Evolutionary conservation across 108 stramenopile species (phyloP).

Genomic region (Nannochloropsis gaditana): DNA sequence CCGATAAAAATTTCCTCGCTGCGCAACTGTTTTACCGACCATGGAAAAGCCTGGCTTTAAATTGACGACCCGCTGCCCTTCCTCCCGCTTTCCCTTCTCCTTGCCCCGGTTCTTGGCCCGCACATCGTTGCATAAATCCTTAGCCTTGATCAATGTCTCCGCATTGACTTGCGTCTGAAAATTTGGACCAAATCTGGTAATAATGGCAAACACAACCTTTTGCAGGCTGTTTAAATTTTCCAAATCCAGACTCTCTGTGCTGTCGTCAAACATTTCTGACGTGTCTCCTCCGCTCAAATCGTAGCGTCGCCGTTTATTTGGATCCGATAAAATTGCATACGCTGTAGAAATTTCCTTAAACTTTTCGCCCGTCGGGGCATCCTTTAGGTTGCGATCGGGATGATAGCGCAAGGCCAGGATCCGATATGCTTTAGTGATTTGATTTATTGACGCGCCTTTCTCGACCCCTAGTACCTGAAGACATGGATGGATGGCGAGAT

Average conservation of each 20-base stretch:
- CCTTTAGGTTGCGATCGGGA: neutral
- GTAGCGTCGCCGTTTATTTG: neutral
- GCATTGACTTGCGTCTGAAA: neutral
- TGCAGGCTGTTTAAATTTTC: neutral
- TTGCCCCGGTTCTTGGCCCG: neutral
- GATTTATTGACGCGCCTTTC: neutral
- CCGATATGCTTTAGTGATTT: neutral
- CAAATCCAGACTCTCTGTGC: neutral
- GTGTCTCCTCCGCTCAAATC: neutral
- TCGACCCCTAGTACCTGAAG: neutral
- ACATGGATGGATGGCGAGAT: neutral
- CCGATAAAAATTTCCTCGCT: neutral
- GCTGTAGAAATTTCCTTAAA: neutral
- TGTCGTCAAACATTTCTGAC: neutral
- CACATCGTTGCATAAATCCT: neutral
- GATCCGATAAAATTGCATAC: neutral
- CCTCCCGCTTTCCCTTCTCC: neutral
- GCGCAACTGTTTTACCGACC: neutral
- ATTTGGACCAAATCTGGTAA: neutral
- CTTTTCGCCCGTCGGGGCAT: neutral
- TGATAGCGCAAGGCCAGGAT: neutral
- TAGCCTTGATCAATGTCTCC: neutral
- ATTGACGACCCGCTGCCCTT: neutral
- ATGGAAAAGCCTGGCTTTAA: neutral
- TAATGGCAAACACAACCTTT: neutral